Evolutionary conservation across 1,139 yeast genomes (phyloP).

Genomic region (Blastobotrys malaysiensis): DNA sequence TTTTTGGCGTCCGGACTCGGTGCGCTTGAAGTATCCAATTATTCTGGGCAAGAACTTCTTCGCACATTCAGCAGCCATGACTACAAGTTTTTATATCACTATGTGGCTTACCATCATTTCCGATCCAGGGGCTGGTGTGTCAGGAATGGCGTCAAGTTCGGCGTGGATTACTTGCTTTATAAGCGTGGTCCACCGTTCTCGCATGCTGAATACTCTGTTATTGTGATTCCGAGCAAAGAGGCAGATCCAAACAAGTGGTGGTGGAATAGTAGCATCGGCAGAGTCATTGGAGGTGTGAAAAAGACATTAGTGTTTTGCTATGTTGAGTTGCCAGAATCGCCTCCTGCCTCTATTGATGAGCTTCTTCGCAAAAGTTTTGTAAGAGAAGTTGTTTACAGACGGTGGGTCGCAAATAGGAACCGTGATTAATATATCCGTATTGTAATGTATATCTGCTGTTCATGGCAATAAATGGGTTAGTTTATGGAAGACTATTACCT

Average conservation of each 20-base stretch:
- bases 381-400: constrained; percentile 59
- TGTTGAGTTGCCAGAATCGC: constrained; percentile 46
- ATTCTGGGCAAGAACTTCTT: constrained; percentile 15
- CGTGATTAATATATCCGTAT: constrained; percentile 46
- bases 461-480: no score
- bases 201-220: constrained; percentile 80
- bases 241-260: constrained; percentile 45
- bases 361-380: constrained; percentile 28
- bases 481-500: background rate
- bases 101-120: constrained; percentile 79
- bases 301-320: constrained; percentile 68
- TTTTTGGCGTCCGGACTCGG: constrained; percentile 56
- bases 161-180: constrained; percentile 74
- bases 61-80: constrained; percentile 12
- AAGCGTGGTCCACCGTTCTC: constrained; percentile 91
- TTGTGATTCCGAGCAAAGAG: constrained; percentile 41
- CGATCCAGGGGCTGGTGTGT: constrained; percentile 94
- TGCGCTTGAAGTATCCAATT: constrained; percentile 31
- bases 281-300: constrained; percentile 85
- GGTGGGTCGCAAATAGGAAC: constrained; percentile 83
- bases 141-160: constrained; percentile 85
- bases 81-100: constrained; percentile 37
- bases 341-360: constrained; percentile 3
- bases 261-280: constrained; percentile 58
- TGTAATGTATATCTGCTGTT: background rate